Evolutionary conservation across 768 basidiomycete genomes (phyloP), one percentile per base, ranked within the genome.

Genomic region (Tricholoma terreum): DNA sequence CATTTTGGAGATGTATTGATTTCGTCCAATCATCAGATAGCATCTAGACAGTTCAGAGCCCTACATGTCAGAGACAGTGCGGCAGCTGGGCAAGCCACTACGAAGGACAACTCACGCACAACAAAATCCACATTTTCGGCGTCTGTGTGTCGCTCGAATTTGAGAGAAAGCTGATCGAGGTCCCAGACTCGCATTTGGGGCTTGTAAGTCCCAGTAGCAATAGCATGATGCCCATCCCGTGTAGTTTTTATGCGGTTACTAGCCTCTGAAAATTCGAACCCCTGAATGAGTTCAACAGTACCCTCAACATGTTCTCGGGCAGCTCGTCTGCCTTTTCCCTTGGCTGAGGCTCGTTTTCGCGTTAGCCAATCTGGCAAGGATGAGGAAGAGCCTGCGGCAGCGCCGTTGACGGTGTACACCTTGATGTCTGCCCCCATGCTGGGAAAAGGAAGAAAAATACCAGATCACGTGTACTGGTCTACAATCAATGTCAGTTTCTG

Each of bases 21-120:
- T 98, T 98, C 6, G 96, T 98, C 96, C 96, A 98, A 77, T 98
- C 96, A 67, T 95, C 91, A 1, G 95, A 98, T 7, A 98, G 80
- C 64, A 93, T 87, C 94, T 97, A 72, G 6, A 58, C 35, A 42
- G 36, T 7, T 10, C 50, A 31, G 56, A 40, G 45, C 40, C 54
- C 27, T 8, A 22, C 7, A 19, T 24, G 50, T 56, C 38, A 50
- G 21, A 56, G 35, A 17, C 43, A 31, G 33, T 31, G 33, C 55
- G 51, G 52, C 30, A 21, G 27, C 17, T 22, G 40, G 49, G 52
- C 51, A 57, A 14, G 61, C 58, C 27, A 68, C 51, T 50, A 60
- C 42, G 36, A 56, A 58, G 60, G 46, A 49, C 61, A 72, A 83
- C 78, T 79, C 72, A 90, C 94, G 83, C 76, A 97, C 94, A 79